Conservation (phyloP, 352 stramenopile genomes). For the Phytophthora uliginosa region DNA sequence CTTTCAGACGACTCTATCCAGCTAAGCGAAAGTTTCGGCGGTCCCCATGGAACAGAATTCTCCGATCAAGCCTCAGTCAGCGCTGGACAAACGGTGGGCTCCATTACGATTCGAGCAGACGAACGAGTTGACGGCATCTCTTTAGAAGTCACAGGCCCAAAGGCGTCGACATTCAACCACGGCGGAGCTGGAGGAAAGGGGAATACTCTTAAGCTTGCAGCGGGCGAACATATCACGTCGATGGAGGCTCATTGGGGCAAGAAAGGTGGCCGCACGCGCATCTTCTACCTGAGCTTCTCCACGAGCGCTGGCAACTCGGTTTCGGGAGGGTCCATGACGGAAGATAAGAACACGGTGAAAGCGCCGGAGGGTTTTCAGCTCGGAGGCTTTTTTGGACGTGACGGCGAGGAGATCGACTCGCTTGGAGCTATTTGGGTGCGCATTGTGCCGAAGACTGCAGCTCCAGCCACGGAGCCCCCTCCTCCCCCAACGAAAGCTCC, state of each 20-base stretch:
- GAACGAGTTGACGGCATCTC: not conserved
- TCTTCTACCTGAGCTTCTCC: not conserved
- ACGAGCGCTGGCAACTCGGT: conserved; percentile 31
- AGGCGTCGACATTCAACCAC: not conserved
- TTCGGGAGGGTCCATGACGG: conserved; percentile 32
- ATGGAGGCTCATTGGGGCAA: not conserved
- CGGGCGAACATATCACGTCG: not conserved
- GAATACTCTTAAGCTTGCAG: not conserved
- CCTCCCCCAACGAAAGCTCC: not conserved
- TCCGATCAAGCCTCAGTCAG: not conserved
- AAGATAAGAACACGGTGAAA: conserved; percentile 34
- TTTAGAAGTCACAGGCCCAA: not conserved
- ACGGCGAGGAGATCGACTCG: conserved; percentile 40
- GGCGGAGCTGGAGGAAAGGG: not conserved
- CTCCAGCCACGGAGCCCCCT: not conserved
- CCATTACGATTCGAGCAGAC: not conserved
- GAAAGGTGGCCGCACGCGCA: not conserved
- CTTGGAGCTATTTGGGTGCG: conserved; percentile 30
- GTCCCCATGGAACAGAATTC: not conserved
- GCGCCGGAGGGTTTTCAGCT: conserved; percentile 44
- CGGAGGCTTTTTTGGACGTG: conserved; percentile 45
- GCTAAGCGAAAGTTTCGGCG: conserved; percentile 2
- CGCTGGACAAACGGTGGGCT: not conserved
- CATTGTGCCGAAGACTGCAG: not conserved
- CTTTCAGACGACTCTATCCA: not conserved